Evolutionary conservation across 2,329 filamentous ascomycete species (phyloP).

Genomic region (Teratosphaeria nubilosa): DNA sequence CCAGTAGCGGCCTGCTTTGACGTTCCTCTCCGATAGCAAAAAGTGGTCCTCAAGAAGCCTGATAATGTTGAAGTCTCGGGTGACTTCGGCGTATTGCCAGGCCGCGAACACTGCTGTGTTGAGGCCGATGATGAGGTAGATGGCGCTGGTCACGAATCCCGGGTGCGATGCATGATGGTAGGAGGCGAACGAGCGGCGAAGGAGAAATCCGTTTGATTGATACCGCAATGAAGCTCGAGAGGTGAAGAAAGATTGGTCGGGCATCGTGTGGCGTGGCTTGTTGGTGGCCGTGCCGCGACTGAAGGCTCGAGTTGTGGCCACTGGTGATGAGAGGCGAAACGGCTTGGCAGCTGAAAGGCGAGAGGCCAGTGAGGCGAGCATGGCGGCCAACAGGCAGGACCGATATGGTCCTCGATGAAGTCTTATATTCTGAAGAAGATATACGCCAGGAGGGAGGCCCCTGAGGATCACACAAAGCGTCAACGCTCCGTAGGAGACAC

Average conservation of each 20-base stretch:
- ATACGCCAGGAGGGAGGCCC: no score
- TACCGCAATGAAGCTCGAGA: background rate
- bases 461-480: no score
- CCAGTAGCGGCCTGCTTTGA: conserved; percentile 25
- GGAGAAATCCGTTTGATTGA: background rate
- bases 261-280: background rate
- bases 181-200: background rate
- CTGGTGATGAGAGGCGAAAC: background rate
- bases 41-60: conserved; percentile 20
- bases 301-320: background rate
- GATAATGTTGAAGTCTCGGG: conserved; percentile 11
- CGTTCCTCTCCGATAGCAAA: conserved; percentile 21
- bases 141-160: background rate
- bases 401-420: no score
- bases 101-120: conserved; percentile 32
- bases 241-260: background rate
- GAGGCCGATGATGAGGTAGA: conserved; percentile 26
- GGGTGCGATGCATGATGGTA: background rate
- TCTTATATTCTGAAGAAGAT: no score
- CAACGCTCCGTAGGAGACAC: no score
- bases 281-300: background rate
- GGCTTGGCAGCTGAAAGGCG: background rate
- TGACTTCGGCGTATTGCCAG: conserved; percentile 23
- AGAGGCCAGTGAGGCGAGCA: background rate
- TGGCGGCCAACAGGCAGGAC: background rate